Evolutionary conservation across 805 yeast genomes (phyloP).

Genomic region (Grigorovia yakushimaensis): DNA sequence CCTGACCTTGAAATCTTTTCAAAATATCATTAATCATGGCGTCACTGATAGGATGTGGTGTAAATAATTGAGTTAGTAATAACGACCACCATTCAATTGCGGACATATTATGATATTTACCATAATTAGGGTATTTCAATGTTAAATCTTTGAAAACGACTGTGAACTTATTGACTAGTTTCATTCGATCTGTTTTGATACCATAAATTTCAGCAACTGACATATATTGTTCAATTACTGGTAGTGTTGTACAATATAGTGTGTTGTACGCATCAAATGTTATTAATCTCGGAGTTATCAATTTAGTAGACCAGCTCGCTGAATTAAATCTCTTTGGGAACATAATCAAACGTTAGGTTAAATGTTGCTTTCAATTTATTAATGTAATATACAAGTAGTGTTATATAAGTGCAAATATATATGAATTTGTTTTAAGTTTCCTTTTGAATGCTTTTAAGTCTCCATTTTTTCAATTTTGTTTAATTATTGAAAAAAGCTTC

Average conservation of each 20-base stretch:
- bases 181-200: constrained; percentile 22
- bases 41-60: constrained; percentile 25
- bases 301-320: background rate
- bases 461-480: background rate
- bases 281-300: constrained; percentile 35
- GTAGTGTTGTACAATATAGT: constrained; percentile 44
- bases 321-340: constrained; percentile 8
- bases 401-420: background rate
- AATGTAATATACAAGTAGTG: background rate
- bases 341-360: constrained; percentile 4
- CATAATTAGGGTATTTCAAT: constrained; percentile 49
- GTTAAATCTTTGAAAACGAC: constrained; percentile 30
- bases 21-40: constrained; percentile 39
- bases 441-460: background rate
- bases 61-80: constrained; percentile 37
- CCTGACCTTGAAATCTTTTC: constrained; percentile 37
- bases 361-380: background rate
- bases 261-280: constrained; percentile 67
- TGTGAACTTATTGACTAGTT: constrained; percentile 24
- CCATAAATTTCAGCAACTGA: constrained; percentile 40
- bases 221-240: constrained; percentile 47
- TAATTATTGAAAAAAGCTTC: constrained; percentile 26
- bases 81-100: constrained; percentile 50
- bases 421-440: background rate
- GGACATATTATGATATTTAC: constrained; percentile 32